Evolutionary conservation across 371 early-diverging fungal genomes (phyloP), one percentile per base, ranked within the genome.

Genomic region (Mucor sp.): DNA sequence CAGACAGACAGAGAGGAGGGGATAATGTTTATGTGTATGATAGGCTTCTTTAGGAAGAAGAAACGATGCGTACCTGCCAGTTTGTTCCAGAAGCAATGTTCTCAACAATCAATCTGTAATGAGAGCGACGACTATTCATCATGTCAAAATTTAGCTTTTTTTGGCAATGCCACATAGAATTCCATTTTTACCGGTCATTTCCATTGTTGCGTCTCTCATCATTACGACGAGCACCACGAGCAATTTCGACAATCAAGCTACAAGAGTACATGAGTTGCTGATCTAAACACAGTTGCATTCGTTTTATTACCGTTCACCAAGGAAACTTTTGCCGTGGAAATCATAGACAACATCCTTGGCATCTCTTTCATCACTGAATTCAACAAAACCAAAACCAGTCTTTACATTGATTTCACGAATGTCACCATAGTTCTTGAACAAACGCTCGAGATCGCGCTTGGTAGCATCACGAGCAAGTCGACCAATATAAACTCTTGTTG

Each of bases 371-470:
- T 90, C 86, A 56, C 78, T 83, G 71, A 90, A 92, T 74, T 92
- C 93, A 55, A 92, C 90, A 79, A 92, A 92, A 58, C 92, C 93
- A 70, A 91, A 92, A 47, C 93, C 93, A 58, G 79, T 85, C 77
- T 89, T 89, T 65, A 92, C 71, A 66, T 86, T 90, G 61, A 91
- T 85, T 70, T 92, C 93, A 69, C 88, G 86, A 72, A 92, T 87
- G 43, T 86, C 83, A 33, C 91, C 91, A 69, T 87, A 91, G 55
- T 72, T 78, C 65, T 84, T 83, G 66, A 91, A 90, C 27, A 90
- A 86, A 66, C 77, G 79, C 75, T 91, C 91, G 47, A 91, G 67
- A 75, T 91, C 92, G 39, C 90, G 85, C 59, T 87, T 87, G 55
- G 82, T 80, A 43, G 87, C 86, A 74, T 89, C 89, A 63, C 89